These are phyloP conservation scores for Chytriomyces confervae DNA, from an alignment of 192 early-diverging fungal genomes.

Conservation along the genomic window DNA sequence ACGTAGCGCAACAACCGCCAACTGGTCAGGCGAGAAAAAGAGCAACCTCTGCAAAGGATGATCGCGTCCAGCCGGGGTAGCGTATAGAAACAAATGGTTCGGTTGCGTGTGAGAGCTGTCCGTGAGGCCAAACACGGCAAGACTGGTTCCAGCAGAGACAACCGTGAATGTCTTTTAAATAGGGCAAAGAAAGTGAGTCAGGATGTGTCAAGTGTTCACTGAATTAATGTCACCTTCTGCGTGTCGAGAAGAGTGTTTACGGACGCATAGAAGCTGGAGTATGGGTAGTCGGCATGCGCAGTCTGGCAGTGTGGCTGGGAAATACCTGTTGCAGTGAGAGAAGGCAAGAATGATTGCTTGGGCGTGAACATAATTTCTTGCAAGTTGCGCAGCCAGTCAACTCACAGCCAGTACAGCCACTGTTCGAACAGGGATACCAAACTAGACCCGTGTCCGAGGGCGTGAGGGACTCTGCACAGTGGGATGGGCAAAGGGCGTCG, in stretches of 20 bases:
- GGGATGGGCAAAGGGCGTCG: too few species aligned
- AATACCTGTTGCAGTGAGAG: background rate
- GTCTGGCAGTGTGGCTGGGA: background rate
- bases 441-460: too few species aligned
- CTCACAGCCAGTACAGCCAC: too few species aligned
- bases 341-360: too few species aligned
- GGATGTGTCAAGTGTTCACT: background rate
- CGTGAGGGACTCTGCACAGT: too few species aligned
- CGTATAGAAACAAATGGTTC: slow-evolving; percentile 24
- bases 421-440: too few species aligned
- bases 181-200: background rate
- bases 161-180: background rate
- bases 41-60: slow-evolving; percentile 12
- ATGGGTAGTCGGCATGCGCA: slow-evolving; percentile 15
- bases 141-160: background rate
- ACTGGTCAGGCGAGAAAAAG: slow-evolving; percentile 22
- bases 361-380: too few species aligned
- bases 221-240: slow-evolving; percentile 4
- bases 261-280: slow-evolving; percentile 23
- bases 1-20: slow-evolving; percentile 10
- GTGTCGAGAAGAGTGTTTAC: slow-evolving; percentile 11
- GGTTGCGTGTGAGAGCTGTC: slow-evolving; percentile 8
- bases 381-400: too few species aligned
- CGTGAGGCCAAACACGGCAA: slow-evolving; percentile 20
- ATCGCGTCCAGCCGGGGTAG: slow-evolving; percentile 3